A percentile compares a stretch with the other conserved stretches of the same genome.
These are phyloP conservation scores for Choiromyces venosus DNA, from an alignment of 495 filamentous ascomycete genomes.

Conservation along the genomic window DNA sequence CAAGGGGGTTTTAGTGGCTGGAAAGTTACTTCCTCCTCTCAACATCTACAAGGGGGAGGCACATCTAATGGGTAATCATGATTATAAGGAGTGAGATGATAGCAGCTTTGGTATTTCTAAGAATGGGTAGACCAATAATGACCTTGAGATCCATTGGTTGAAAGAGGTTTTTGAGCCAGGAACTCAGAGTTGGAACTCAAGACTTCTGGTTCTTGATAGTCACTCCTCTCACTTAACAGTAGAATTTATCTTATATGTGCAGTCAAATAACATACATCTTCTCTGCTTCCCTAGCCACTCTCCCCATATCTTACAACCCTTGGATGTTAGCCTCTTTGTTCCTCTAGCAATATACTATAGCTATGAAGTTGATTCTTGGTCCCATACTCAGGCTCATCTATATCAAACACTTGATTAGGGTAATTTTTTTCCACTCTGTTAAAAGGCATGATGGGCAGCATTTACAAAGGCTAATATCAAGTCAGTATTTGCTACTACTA, in stretches of 20 bases:
- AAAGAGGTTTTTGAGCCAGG: constrained; percentile 13
- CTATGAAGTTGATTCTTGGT: constrained; percentile 10
- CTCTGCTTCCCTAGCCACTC: constrained; percentile 15
- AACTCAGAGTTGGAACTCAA: neutral
- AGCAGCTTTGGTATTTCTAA: constrained; percentile 11
- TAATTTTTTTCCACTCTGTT: constrained; percentile 16
- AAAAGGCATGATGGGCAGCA: constrained; percentile 1
- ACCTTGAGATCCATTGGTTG: constrained; percentile 6
- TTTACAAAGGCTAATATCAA: constrained; percentile 19
- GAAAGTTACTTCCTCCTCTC: constrained; percentile 7
- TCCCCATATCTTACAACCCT: constrained; percentile 8
- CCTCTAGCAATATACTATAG: constrained; percentile 11
- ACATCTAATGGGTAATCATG: constrained; percentile 13
- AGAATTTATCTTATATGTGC: constrained; percentile 12
- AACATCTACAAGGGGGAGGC: constrained; percentile 13
- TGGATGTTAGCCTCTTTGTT: constrained; percentile 9
- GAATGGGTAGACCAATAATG: constrained; percentile 13
- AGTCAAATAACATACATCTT: constrained; percentile 10
- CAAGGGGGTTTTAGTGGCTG: neutral
- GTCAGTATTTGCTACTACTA: constrained; percentile 8
- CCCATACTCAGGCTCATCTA: constrained; percentile 6
- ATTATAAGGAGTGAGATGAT: constrained; percentile 18
- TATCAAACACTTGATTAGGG: constrained; percentile 3
- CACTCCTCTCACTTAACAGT: constrained; percentile 14
- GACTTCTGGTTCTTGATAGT: constrained; percentile 19